Conservation (phyloP, 345 rosid species). For the Arabidopsis suecica region DNA sequence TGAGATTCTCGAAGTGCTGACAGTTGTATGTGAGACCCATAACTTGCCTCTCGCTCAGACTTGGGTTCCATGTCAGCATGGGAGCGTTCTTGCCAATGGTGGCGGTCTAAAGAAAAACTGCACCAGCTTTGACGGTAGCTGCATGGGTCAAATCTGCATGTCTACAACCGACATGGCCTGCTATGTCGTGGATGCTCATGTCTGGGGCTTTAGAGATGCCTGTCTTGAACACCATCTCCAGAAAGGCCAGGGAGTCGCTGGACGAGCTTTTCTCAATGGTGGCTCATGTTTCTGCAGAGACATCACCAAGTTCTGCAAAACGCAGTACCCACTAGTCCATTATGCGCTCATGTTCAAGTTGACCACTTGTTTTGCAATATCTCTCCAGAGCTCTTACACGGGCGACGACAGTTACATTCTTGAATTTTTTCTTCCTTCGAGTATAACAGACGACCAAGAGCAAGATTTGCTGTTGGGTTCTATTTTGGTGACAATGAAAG, state of each 20-base stretch:
- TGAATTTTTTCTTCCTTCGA: slow-evolving; percentile 81
- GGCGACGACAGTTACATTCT: slow-evolving; percentile 86
- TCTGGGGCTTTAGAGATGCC: slow-evolving; percentile 94
- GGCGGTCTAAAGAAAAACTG: slow-evolving; percentile 92
- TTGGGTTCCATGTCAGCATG: slow-evolving; percentile 95
- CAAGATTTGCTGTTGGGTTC: slow-evolving; percentile 67
- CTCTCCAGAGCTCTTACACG: slow-evolving; percentile 76
- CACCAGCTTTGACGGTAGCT: slow-evolving; percentile 85
- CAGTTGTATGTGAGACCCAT: slow-evolving; percentile 84
- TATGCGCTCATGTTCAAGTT: slow-evolving; percentile 88
- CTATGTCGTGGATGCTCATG: slow-evolving; percentile 79
- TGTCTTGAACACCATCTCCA: slow-evolving; percentile 95
- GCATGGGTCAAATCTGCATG: slow-evolving; percentile 92
- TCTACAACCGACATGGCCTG: slow-evolving; percentile 86
- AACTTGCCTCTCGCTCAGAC: slow-evolving; percentile 96
- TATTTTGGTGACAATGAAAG: slow-evolving; percentile 76
- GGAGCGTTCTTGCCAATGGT: slow-evolving; percentile 76
- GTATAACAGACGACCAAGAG: slow-evolving; percentile 50
- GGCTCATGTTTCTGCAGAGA: slow-evolving; percentile 82
- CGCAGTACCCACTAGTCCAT: slow-evolving; percentile 86
- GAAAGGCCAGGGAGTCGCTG: slow-evolving; percentile 95
- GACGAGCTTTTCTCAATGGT: slow-evolving; percentile 79
- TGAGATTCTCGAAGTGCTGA: slow-evolving; percentile 87
- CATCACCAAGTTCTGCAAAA: slow-evolving; percentile 75
- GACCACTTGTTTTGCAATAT: slow-evolving; percentile 78